These are phyloP conservation scores for Hygrophila difformis DNA, from an alignment of 257 asterid species.

Conservation along the genomic window DNA sequence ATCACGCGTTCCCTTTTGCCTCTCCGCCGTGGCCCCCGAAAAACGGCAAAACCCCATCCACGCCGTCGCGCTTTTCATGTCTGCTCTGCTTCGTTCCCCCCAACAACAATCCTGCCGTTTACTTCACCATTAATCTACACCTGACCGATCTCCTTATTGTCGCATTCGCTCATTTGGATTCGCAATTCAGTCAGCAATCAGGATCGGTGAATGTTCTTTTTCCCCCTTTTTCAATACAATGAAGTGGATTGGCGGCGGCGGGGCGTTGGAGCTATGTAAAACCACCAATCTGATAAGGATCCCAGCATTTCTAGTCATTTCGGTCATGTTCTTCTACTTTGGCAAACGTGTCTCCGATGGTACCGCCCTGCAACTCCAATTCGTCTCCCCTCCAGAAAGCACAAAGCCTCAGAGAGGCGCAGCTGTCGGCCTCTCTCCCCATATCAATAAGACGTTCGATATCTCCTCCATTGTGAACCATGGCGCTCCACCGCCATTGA, in stretches of 20 bases:
- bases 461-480: conserved; percentile 32
- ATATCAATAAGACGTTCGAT: conserved; percentile 41
- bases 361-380: conserved; percentile 48
- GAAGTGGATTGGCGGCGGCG: conserved; percentile 33
- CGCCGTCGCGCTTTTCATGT: no score
- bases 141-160: background rate
- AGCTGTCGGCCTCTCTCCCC: conserved; percentile 44
- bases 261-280: conserved; percentile 35
- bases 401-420: conserved; percentile 15
- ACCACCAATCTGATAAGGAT: conserved; percentile 37
- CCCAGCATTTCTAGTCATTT: conserved; percentile 37
- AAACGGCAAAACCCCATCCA: no score
- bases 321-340: conserved; percentile 53
- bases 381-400: conserved; percentile 43
- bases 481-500: conserved; percentile 16
- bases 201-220: conserved; percentile 30
- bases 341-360: conserved; percentile 58
- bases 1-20: no score
- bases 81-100: no score
- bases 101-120: no score
- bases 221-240: conserved; percentile 14
- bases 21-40: no score
- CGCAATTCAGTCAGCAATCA: background rate
- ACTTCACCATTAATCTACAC: no score
- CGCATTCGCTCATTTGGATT: background rate